These are phyloP conservation scores for Graphiopsis chlorocephala DNA, from an alignment of 2,329 filamentous ascomycete genomes.

Conservation along the genomic window DNA sequence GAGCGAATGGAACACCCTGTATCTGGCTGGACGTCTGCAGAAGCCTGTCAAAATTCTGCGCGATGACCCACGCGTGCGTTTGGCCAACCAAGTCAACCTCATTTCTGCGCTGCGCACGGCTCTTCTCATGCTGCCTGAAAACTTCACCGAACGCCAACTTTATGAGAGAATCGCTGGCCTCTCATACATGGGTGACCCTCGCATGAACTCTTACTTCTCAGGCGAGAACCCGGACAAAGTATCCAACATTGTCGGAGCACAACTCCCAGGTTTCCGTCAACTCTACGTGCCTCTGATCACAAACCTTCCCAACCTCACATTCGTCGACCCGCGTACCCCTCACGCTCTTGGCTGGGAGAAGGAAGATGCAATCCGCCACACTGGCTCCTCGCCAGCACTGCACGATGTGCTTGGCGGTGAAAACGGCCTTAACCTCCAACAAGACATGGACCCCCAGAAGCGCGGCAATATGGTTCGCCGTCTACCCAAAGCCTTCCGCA, in stretches of 20 bases:
- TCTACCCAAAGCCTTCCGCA: constrained; percentile 79
- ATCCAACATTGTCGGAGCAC: constrained; percentile 87
- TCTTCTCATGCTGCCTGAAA: constrained; percentile 76
- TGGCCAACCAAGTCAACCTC: constrained; percentile 94
- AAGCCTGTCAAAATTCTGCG: constrained; percentile 97
- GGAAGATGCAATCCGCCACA: constrained; percentile 37
- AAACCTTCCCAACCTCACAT: constrained; percentile 83
- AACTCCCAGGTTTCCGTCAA: constrained; percentile 85
- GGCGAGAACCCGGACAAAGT: constrained; percentile 93
- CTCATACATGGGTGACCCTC: constrained; percentile 93
- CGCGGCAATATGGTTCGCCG: constrained; percentile 95
- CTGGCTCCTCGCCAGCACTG: constrained; percentile 52
- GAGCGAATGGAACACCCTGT: constrained; percentile 87
- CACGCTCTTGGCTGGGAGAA: constrained; percentile 40
- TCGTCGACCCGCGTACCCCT: constrained; percentile 62
- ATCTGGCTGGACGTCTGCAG: constrained; percentile 91
- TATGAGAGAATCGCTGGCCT: constrained; percentile 90
- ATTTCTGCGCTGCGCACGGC: constrained; percentile 88
- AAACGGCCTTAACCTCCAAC: constrained; percentile 66
- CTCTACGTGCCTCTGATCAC: constrained; percentile 88
- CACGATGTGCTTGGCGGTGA: constrained; percentile 49
- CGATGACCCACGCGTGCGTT: constrained; percentile 85
- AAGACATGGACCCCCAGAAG: constrained; percentile 90
- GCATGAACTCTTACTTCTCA: constrained; percentile 71
- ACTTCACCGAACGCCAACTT: constrained; percentile 82